Conservation (phyloP, 1,284 basidiomycete genomes). For the Pholiota adiposa region DNA sequence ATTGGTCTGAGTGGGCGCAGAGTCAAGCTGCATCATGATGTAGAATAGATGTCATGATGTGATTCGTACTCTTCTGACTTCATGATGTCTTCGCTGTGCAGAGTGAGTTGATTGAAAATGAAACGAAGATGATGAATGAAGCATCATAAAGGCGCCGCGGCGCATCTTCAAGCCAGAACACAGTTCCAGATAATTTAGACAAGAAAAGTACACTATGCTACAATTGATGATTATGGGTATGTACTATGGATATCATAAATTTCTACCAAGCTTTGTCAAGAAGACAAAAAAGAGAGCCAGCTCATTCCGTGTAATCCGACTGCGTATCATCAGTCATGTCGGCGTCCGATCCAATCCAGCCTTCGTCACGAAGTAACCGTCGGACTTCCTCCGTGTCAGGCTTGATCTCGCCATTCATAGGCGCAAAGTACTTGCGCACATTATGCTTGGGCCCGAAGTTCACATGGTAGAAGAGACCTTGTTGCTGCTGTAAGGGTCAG, state of each 20-base stretch:
- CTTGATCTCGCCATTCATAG: conserved; percentile 66
- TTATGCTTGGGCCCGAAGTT: conserved; percentile 41
- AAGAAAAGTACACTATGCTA: background rate
- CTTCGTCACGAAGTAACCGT: conserved; percentile 47
- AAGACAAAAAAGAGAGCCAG: background rate
- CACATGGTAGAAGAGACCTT: conserved; percentile 57
- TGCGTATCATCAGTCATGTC: conserved; percentile 7
- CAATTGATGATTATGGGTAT: background rate
- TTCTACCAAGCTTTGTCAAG: background rate
- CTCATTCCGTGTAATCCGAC: conserved; percentile 9
- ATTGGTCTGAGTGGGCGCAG: background rate
- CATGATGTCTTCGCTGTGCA: too few species aligned
- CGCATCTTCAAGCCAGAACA: background rate
- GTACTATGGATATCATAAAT: background rate
- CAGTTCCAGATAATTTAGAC: background rate
- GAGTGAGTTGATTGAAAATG: too few species aligned
- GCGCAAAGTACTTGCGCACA: conserved; percentile 59
- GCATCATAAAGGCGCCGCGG: too few species aligned
- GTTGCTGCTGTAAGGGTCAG: conserved; percentile 32
- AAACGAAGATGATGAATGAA: too few species aligned
- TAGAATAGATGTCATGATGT: background rate
- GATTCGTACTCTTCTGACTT: background rate
- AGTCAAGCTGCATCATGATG: background rate
- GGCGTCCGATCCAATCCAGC: conserved; percentile 20
- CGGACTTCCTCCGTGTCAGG: conserved; percentile 45